Evolutionary conservation across 768 basidiomycete species (phyloP), one percentile per base, ranked within the genome.

Genomic region (Tremella mesenterica): DNA sequence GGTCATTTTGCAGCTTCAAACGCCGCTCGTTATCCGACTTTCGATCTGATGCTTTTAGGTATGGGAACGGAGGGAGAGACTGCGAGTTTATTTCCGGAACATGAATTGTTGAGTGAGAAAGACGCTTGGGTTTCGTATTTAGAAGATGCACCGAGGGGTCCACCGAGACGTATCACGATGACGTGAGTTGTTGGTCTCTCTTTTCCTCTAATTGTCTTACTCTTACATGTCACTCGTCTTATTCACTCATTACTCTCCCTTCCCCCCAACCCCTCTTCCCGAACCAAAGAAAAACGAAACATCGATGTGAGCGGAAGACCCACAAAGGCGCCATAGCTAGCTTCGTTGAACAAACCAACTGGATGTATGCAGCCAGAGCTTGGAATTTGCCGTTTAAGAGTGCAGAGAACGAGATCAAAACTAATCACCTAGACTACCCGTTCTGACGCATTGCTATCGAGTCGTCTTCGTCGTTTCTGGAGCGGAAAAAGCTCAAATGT

Each of bases 61-160:
- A 84, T 92, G 80, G 95, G 95, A 31, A 85, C 86, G 4, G 95
- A 96, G 71, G 93, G 93, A 16, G 95, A 99, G 78, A 97, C 93
- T 46, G 88, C 85, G 53, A 90, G 88, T n/a, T 84, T 99, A 62
- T 99, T 99, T 81, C 95, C 95, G 10, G 86, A 80, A 7, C 93
- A 97, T 69, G 75, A 75, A 34, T 79, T 96, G 29, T 80, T 99
- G 46, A 57, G 74, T 20, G 93, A 96, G 75, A 81, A 79, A 50
- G 90, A 91, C 73, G 81, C 88, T 48, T 99, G 95, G 95, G 89
- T 99, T 20, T 90, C 90, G 2, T 86, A 82, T 74, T 76, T 97
- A 64, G 85, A 87, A 18, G 89, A 97, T 76, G 86, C 87, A 27
- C 95, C 95, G n/a, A 95, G 97, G 75, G 89, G 88, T 0, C 95